These are phyloP conservation scores for Beauveria varroae DNA, from an alignment of 2,329 filamentous ascomycete genomes.

Conservation along the genomic window DNA sequence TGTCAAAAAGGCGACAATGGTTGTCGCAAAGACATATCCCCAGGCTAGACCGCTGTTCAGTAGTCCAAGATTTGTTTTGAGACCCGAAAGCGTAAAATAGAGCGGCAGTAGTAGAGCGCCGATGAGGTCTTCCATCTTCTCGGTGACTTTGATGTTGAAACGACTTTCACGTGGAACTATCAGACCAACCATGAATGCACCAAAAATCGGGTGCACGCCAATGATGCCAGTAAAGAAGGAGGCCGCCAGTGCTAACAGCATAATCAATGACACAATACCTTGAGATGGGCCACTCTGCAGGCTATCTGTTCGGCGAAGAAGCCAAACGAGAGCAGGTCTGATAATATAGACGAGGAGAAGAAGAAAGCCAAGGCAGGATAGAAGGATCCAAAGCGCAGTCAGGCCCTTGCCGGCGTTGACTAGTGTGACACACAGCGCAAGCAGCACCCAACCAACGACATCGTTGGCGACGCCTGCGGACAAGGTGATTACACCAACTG, in stretches of 20 bases:
- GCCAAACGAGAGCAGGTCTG: slow-evolving; percentile 66
- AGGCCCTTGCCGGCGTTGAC: slow-evolving; percentile 82
- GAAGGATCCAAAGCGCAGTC: slow-evolving; percentile 75
- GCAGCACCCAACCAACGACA: slow-evolving; percentile 69
- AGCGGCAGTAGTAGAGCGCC: slow-evolving; percentile 77
- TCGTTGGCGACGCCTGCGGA: slow-evolving; percentile 92
- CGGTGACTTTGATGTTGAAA: slow-evolving; percentile 83
- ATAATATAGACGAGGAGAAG: slow-evolving; percentile 68
- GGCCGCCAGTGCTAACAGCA: slow-evolving; percentile 70
- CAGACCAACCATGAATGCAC: slow-evolving; percentile 80
- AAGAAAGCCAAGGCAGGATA: slow-evolving; percentile 67
- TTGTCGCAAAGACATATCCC: slow-evolving; percentile 83
- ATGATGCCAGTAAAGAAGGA: slow-evolving; percentile 86
- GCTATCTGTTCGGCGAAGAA: slow-evolving; percentile 65
- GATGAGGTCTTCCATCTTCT: slow-evolving; percentile 91
- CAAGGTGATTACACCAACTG: slow-evolving; percentile 80
- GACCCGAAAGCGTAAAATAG: slow-evolving; percentile 87
- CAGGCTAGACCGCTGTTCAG: slow-evolving; percentile 76
- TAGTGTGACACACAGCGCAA: slow-evolving; percentile 86
- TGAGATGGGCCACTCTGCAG: slow-evolving; percentile 86
- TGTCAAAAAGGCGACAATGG: slow-evolving; percentile 70
- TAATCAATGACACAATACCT: slow-evolving; percentile 71
- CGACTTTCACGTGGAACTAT: slow-evolving; percentile 87
- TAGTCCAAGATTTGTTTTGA: slow-evolving; percentile 81
- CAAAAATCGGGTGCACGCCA: slow-evolving; percentile 90